These are phyloP conservation scores for Beauveria sp. DNA, from an alignment of 2,329 filamentous ascomycete genomes.

Conservation along the genomic window DNA sequence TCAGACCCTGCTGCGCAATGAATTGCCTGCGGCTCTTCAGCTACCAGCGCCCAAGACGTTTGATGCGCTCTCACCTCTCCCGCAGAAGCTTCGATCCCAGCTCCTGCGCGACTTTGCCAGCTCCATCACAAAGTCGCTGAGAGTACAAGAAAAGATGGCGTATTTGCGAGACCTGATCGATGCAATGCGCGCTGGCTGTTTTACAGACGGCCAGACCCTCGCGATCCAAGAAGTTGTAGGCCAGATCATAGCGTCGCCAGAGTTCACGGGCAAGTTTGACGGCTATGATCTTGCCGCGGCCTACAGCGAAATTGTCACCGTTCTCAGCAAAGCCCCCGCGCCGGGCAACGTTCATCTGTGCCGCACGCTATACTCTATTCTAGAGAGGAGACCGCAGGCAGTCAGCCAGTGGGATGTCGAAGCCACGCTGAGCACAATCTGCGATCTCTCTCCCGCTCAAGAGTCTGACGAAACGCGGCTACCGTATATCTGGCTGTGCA, in stretches of 20 bases:
- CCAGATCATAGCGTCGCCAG: slow-evolving; percentile 29
- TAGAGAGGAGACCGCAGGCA: slow-evolving; percentile 41
- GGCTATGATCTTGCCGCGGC: slow-evolving; percentile 32
- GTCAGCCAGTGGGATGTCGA: slow-evolving; percentile 55
- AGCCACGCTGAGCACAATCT: slow-evolving; percentile 39
- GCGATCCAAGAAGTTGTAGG: slow-evolving; percentile 36
- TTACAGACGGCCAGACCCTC: slow-evolving; percentile 33
- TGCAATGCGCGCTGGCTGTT: slow-evolving; percentile 22
- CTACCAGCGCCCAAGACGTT: slow-evolving; percentile 27
- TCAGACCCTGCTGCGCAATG: slow-evolving; percentile 34
- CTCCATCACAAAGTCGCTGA: slow-evolving; percentile 25
- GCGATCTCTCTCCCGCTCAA: slow-evolving; percentile 23
- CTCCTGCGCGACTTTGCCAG: slow-evolving; percentile 26
- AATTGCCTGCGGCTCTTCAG: slow-evolving; percentile 26
- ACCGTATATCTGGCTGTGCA: slow-evolving; percentile 41
- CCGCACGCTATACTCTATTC: slow-evolving; percentile 35
- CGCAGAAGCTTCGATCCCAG: slow-evolving; percentile 21
- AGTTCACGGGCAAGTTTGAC: slow-evolving; percentile 20
- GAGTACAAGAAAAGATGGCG: slow-evolving; percentile 23
- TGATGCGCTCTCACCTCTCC: slow-evolving; percentile 21
- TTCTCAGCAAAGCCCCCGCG: slow-evolving; percentile 18
- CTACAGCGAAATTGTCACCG: slow-evolving; percentile 34
- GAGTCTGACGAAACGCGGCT: slow-evolving; percentile 17
- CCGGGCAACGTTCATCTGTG: slow-evolving; percentile 31
- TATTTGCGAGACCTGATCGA: slow-evolving; percentile 33